phyloP scores from a whole-genome alignment of 257 asterid species.

The Echites panduratus region DNA sequence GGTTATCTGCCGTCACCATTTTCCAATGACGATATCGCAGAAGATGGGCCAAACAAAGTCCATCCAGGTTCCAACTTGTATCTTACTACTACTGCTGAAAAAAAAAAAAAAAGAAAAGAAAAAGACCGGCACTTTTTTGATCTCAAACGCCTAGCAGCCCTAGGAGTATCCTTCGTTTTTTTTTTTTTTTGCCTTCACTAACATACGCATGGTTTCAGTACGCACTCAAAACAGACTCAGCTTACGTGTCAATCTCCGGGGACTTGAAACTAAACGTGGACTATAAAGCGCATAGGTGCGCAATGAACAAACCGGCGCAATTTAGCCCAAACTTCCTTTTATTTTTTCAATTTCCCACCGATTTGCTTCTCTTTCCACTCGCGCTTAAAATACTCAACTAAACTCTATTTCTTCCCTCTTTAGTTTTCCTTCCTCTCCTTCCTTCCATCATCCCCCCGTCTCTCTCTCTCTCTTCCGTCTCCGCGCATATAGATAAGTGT shows the following conservation, averaged over 20 bases:
- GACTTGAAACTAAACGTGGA: constrained; percentile 13
- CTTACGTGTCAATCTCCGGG: constrained; percentile 12
- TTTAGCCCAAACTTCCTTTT: neutral
- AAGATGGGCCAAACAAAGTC: too few species aligned
- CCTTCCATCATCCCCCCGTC: neutral
- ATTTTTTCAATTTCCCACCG: constrained; percentile 20
- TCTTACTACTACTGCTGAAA: too few species aligned
- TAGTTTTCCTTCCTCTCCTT: neutral
- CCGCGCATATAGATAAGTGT: neutral
- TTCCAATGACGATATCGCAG: too few species aligned
- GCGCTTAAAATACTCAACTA: constrained; percentile 18
- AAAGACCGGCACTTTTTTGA: too few species aligned
- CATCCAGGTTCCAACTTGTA: too few species aligned
- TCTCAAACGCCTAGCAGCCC: neutral
- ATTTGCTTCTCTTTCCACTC: constrained; percentile 14
- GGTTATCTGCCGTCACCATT: too few species aligned
- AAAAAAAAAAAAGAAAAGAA: too few species aligned
- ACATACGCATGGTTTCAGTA: constrained; percentile 7
- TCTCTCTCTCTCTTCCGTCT: neutral
- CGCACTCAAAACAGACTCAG: neutral
- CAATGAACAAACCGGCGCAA: constrained; percentile 8
- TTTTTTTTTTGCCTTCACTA: too few species aligned
- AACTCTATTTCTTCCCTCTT: neutral
- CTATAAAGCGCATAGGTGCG: neutral
- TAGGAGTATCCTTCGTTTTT: neutral